phyloP scores from a whole-genome alignment of 345 rosid species.

The Angophora floribunda region DNA sequence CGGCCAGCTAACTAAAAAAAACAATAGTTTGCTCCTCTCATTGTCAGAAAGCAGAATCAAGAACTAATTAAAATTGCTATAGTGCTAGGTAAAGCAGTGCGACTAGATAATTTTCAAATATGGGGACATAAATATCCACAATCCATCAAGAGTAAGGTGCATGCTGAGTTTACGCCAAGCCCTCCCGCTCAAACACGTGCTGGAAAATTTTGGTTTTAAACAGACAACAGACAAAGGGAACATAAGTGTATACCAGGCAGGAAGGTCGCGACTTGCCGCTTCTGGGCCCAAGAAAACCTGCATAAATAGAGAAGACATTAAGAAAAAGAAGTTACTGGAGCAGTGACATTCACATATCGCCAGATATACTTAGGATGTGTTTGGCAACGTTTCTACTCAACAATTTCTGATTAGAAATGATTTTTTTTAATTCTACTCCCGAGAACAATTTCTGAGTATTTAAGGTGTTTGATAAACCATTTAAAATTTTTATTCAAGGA shows the following conservation, averaged over 20 bases:
- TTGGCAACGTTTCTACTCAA: no score
- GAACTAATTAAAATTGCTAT: background rate
- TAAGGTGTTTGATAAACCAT: no score
- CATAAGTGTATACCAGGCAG: slow-evolving; percentile 27
- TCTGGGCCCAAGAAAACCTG: slow-evolving; percentile 58
- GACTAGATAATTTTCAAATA: background rate
- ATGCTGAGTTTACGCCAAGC: background rate
- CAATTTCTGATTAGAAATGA: no score
- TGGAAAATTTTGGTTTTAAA: background rate
- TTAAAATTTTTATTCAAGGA: no score
- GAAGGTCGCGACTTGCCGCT: slow-evolving; percentile 31
- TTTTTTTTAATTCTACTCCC: no score
- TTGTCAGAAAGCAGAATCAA: background rate
- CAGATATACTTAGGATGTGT: background rate
- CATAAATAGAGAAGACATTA: background rate
- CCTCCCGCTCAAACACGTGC: background rate
- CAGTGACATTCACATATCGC: background rate
- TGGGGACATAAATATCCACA: background rate
- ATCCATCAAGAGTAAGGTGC: background rate
- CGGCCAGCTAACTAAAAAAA: background rate
- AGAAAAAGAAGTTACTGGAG: background rate
- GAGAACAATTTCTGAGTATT: no score
- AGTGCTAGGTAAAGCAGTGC: background rate
- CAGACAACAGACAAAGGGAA: background rate
- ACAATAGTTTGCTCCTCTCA: background rate